These are phyloP conservation scores for Cordyceps fumosorosea DNA, from an alignment of 2,329 filamentous ascomycete species.

Conservation along the genomic window DNA sequence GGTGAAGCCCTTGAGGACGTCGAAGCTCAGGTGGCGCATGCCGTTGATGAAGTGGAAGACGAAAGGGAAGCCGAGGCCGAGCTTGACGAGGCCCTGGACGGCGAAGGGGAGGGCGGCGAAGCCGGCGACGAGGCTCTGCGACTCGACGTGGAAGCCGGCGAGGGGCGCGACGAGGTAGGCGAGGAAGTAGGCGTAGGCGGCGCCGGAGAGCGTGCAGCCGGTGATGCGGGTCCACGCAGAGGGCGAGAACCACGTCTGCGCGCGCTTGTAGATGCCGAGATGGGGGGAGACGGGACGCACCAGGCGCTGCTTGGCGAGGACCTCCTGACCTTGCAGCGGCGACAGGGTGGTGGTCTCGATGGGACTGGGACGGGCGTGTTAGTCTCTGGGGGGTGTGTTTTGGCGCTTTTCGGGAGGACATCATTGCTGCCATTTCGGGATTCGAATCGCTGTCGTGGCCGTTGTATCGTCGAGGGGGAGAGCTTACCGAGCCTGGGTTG, in stretches of 20 bases:
- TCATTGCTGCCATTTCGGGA: background rate
- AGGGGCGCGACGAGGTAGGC: conserved; percentile 76
- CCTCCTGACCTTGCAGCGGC: conserved; percentile 45
- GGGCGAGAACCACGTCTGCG: conserved; percentile 77
- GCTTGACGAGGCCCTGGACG: conserved; percentile 52
- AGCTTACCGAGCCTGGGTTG: conserved; percentile 42
- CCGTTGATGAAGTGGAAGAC: conserved; percentile 52
- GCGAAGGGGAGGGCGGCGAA: conserved; percentile 53
- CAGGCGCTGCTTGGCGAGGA: conserved; percentile 77
- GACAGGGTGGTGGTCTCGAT: conserved; percentile 53
- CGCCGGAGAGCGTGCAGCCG: conserved; percentile 63
- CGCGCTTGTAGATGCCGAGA: conserved; percentile 75
- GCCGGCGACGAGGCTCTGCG: conserved; percentile 51
- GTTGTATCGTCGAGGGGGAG: background rate
- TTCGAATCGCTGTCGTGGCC: no score
- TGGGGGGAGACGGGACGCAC: conserved; percentile 79
- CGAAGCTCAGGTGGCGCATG: conserved; percentile 47
- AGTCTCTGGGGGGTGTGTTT: background rate
- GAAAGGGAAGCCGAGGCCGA: conserved; percentile 52
- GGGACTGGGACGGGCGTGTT: conserved; percentile 26
- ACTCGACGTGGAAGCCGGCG: conserved; percentile 58
- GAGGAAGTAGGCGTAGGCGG: conserved; percentile 72
- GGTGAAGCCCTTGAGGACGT: conserved; percentile 44
- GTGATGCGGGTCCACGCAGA: conserved; percentile 75
- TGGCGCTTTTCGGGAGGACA: no score